Conservation (phyloP, 2,329 filamentous ascomycete genomes). For the Colletotrichum godetiae region DNA sequence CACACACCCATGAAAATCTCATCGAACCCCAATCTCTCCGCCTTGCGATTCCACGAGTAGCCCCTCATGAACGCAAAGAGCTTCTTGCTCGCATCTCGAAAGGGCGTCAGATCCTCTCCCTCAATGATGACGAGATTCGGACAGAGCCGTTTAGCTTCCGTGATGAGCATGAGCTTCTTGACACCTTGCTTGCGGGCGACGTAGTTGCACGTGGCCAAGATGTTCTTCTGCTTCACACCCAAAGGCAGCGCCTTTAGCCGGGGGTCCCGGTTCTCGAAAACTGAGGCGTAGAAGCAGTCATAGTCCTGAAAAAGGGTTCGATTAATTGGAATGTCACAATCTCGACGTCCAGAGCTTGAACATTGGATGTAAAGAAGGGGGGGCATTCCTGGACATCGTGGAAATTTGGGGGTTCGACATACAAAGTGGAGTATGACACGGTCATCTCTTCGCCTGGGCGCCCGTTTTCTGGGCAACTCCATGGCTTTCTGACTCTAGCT, state of each 20-base stretch:
- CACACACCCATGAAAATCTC: slow-evolving; percentile 72
- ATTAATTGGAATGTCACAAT: not conserved
- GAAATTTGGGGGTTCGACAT: slow-evolving; percentile 43
- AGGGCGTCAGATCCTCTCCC: slow-evolving; percentile 86
- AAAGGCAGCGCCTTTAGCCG: slow-evolving; percentile 78
- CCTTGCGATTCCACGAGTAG: slow-evolving; percentile 81
- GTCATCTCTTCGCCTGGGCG: slow-evolving; percentile 65
- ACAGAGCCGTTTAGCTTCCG: slow-evolving; percentile 82
- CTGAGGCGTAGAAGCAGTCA: slow-evolving; percentile 95
- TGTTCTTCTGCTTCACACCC: slow-evolving; percentile 92
- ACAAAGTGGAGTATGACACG: slow-evolving; percentile 87
- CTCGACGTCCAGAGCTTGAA: slow-evolving; percentile 9
- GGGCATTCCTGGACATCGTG: slow-evolving; percentile 17
- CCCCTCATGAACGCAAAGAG: slow-evolving; percentile 79
- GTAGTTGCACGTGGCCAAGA: slow-evolving; percentile 94
- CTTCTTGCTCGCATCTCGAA: slow-evolving; percentile 86
- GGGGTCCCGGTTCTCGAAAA: slow-evolving; percentile 85
- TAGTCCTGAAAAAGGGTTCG: slow-evolving; percentile 66
- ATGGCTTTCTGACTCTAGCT: slow-evolving; percentile 40
- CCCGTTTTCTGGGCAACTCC: slow-evolving; percentile 44
- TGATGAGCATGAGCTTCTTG: slow-evolving; percentile 86
- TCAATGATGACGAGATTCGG: slow-evolving; percentile 88
- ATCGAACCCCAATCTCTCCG: slow-evolving; percentile 89
- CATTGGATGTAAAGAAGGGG: slow-evolving; percentile 24
- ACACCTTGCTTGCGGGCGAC: slow-evolving; percentile 80